These are phyloP conservation scores for Musa troglodytarum DNA, from an alignment of 176 grass and related monocot species.

Conservation along the genomic window DNA sequence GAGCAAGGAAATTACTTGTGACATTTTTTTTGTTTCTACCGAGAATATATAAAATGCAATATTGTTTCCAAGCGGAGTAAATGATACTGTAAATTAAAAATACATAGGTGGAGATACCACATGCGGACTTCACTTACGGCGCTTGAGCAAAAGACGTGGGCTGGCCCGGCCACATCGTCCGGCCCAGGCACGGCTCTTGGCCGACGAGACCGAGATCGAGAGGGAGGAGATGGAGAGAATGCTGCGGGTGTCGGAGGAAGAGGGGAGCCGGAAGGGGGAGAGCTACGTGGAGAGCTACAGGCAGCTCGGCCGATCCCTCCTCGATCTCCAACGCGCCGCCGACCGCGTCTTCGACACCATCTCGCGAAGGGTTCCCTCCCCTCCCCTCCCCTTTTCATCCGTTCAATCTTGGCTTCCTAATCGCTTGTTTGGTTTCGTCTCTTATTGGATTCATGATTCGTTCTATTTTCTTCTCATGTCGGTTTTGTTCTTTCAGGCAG, in stretches of 20 bases:
- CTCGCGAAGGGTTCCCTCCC: conserved; percentile 21
- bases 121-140: too few species aligned
- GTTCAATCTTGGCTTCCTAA: background rate
- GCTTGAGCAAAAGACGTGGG: background rate
- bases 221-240: conserved; percentile 6
- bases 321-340: conserved; percentile 49
- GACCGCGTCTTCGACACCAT: conserved; percentile 53
- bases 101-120: too few species aligned
- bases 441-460: background rate
- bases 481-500: conserved; percentile 20
- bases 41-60: too few species aligned
- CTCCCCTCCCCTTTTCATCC: background rate
- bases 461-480: background rate
- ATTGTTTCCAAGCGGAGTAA: too few species aligned
- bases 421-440: background rate
- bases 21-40: too few species aligned
- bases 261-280: conserved; percentile 27
- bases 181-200: too few species aligned
- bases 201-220: too few species aligned
- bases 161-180: background rate
- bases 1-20: too few species aligned
- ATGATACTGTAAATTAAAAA: too few species aligned
- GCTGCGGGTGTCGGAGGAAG: conserved; percentile 64
- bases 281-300: conserved; percentile 44
- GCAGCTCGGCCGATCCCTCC: conserved; percentile 48